A percentile compares a stretch with the other conserved stretches of the same genome.
Evolutionary conservation across 2,329 filamentous ascomycete genomes (phyloP).

Genomic region (Phyllosticta citribraziliensis): DNA sequence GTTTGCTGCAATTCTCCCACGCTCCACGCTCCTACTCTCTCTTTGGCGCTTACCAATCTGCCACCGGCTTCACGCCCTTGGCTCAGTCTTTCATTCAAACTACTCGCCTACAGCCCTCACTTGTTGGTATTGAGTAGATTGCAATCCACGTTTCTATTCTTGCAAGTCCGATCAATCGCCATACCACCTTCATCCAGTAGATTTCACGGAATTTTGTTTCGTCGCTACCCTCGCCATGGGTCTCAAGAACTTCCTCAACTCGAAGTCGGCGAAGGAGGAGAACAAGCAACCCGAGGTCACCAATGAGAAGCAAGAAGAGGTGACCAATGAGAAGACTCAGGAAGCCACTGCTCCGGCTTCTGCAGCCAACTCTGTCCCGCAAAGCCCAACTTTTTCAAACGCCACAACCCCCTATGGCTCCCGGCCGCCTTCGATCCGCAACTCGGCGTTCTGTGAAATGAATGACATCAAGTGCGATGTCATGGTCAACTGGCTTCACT

Average conservation of each 20-base stretch:
- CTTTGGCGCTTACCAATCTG: not conserved
- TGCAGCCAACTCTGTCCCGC: not conserved
- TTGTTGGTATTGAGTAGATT: not conserved
- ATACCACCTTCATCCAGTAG: not conserved
- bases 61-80: not conserved
- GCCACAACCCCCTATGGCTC: conserved; percentile 8
- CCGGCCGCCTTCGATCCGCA: conserved; percentile 25
- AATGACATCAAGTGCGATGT: conserved; percentile 50
- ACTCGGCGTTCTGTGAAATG: conserved; percentile 35
- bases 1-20: not conserved
- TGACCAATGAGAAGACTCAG: not conserved
- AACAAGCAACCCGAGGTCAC: not conserved
- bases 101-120: not conserved
- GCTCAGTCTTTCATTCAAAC: not conserved
- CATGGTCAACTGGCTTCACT: conserved; percentile 54
- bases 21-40: not conserved
- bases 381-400: not conserved
- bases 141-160: not conserved
- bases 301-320: not conserved
- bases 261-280: not conserved
- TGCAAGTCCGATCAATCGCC: not conserved
- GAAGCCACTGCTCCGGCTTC: not conserved
- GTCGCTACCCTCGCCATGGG: not conserved
- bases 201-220: not conserved
- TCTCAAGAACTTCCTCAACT: not conserved